Evolutionary conservation across 148 eudicot genomes (phyloP).

Genomic region (Polygonum maritimum): DNA sequence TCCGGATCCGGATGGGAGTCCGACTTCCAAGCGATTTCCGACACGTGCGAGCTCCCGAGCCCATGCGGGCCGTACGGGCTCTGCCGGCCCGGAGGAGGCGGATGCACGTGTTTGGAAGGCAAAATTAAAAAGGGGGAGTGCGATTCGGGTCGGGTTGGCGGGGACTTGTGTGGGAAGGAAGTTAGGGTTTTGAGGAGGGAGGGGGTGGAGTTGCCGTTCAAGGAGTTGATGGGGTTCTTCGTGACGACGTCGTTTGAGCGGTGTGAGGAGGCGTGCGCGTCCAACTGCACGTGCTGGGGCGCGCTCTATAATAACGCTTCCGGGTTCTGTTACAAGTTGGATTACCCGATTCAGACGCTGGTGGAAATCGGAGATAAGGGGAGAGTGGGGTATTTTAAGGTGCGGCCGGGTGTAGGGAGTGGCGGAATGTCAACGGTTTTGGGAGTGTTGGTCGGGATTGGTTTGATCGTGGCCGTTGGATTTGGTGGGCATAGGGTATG

Average conservation of each 20-base stretch:
- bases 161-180: slow-evolving; percentile 30
- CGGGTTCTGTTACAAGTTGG: slow-evolving; percentile 69
- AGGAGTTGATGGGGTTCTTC: slow-evolving; percentile 44
- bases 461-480: slow-evolving; percentile 29
- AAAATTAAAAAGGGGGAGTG: slow-evolving; percentile 35
- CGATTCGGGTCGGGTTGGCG: slow-evolving; percentile 26
- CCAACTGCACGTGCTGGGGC: slow-evolving; percentile 86
- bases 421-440: slow-evolving; percentile 35
- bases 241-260: slow-evolving; percentile 31
- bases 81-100: slow-evolving; percentile 39
- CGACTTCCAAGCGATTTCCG: slow-evolving; percentile 66
- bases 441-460: slow-evolving; percentile 29
- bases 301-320: slow-evolving; percentile 68
- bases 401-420: slow-evolving; percentile 47
- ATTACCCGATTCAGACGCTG: slow-evolving; percentile 71
- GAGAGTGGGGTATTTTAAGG: slow-evolving; percentile 78
- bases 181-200: slow-evolving; percentile 24
- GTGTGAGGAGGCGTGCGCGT: slow-evolving; percentile 54
- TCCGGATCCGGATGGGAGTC: slow-evolving; percentile 60
- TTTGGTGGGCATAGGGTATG: slow-evolving; percentile 44
- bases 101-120: slow-evolving; percentile 62
- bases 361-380: slow-evolving; percentile 52
- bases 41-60: slow-evolving; percentile 68
- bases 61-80: slow-evolving; percentile 74
- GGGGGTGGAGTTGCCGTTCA: slow-evolving; percentile 60